Evolutionary conservation across 371 early-diverging fungal species (phyloP).

Genomic region (Mucor circinelloides): DNA sequence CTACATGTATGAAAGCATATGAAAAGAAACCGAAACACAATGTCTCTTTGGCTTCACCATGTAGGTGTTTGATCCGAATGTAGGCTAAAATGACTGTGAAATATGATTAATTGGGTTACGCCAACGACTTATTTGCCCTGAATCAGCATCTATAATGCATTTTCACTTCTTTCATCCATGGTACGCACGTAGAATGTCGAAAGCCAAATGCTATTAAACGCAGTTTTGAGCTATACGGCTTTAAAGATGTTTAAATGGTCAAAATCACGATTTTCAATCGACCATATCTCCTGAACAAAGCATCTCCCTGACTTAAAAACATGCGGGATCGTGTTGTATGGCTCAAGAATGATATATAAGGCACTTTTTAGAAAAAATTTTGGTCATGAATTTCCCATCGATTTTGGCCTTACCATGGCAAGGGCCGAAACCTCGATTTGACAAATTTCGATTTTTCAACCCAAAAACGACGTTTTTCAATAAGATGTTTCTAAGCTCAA

Average conservation of each 20-base stretch:
- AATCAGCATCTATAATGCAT: background rate
- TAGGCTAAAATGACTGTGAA: too few species aligned
- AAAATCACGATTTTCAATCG: background rate
- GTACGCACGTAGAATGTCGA: background rate
- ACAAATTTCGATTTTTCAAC: background rate
- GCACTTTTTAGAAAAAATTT: background rate
- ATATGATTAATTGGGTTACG: too few species aligned
- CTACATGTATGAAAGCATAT: too few species aligned
- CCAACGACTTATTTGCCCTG: too few species aligned
- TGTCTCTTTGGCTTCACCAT: too few species aligned
- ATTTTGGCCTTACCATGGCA: background rate
- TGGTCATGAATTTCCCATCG: background rate
- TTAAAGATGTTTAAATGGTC: background rate
- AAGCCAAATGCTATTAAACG: background rate
- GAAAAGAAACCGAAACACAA: too few species aligned
- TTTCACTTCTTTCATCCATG: background rate
- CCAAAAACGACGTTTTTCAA: background rate
- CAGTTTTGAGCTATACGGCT: background rate
- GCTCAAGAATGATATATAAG: background rate
- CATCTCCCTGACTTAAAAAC: background rate
- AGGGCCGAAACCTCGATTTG: background rate
- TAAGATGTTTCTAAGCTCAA: background rate
- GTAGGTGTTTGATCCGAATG: too few species aligned
- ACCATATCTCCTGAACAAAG: background rate
- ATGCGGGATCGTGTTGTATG: background rate